Evolutionary conservation across 257 asterid genomes (phyloP).

Genomic region (Verbascum thapsus): DNA sequence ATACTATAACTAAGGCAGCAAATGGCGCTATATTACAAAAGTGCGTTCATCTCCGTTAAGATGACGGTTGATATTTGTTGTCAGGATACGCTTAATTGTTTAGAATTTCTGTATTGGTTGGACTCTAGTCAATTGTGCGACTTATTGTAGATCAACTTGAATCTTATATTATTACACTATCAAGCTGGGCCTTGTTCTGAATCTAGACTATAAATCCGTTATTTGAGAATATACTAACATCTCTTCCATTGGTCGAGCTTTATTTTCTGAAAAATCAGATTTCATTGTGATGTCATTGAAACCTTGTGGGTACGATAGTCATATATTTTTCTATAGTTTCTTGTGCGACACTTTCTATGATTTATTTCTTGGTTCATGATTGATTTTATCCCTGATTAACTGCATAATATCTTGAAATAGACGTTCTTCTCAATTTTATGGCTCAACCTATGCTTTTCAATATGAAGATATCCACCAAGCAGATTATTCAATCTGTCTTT

Average conservation of each 20-base stretch:
- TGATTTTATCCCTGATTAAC: constrained; percentile 5
- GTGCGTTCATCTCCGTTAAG: no score
- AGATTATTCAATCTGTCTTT: neutral
- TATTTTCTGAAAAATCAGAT: neutral
- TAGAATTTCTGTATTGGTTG: neutral
- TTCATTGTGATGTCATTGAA: neutral
- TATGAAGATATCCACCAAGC: constrained; percentile 5
- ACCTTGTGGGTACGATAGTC: neutral
- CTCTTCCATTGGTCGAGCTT: neutral
- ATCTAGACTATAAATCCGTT: neutral
- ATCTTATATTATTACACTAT: neutral
- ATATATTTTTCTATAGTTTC: neutral
- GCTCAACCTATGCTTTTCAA: neutral
- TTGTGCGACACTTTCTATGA: no score
- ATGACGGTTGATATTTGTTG: neutral
- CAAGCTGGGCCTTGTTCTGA: neutral
- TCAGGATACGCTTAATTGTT: neutral
- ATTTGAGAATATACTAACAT: neutral
- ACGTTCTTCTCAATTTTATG: neutral
- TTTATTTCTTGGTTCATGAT: neutral
- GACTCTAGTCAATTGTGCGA: neutral
- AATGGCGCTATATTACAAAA: no score
- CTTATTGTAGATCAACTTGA: neutral
- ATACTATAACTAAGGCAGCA: neutral
- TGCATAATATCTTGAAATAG: constrained; percentile 3